These are phyloP conservation scores for Eucalyptus erythrocorys DNA, from an alignment of 345 rosid species.

Conservation along the genomic window DNA sequence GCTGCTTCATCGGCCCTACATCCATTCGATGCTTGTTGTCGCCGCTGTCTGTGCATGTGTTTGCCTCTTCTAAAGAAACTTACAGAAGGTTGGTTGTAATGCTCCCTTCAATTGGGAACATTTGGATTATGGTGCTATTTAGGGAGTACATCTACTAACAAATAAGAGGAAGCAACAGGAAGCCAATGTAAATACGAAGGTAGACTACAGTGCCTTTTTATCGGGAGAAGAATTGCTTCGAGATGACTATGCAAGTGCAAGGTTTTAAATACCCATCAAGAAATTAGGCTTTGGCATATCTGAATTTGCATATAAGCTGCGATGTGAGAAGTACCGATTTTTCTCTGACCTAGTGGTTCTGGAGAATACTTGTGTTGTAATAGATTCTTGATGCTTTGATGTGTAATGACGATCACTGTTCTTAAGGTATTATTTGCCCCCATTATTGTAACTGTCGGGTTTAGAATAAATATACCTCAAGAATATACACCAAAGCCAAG, in stretches of 20 bases:
- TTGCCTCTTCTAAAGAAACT: constrained; percentile 71
- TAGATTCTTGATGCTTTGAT: too few species aligned
- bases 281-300: not conserved
- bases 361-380: not conserved
- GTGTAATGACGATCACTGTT: too few species aligned
- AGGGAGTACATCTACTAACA: not conserved
- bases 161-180: not conserved
- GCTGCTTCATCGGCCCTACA: constrained; percentile 59
- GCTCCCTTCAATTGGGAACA: constrained; percentile 67
- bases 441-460: too few species aligned
- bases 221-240: not conserved
- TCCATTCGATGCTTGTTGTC: constrained; percentile 76
- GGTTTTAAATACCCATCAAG: not conserved
- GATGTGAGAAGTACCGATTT: not conserved
- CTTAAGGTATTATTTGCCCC: too few species aligned
- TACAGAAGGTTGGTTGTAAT: constrained; percentile 24
- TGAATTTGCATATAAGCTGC: not conserved
- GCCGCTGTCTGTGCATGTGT: constrained; percentile 93
- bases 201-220: not conserved
- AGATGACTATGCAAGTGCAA: not conserved
- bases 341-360: not conserved
- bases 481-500: too few species aligned
- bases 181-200: not conserved
- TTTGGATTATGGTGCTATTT: constrained; percentile 58
- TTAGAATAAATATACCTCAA: too few species aligned